Percentiles rank a stretch among this genome's conserved stretches.
phyloP scores from a whole-genome alignment of 345 rosid genomes.

The Lepidium aucheri region DNA sequence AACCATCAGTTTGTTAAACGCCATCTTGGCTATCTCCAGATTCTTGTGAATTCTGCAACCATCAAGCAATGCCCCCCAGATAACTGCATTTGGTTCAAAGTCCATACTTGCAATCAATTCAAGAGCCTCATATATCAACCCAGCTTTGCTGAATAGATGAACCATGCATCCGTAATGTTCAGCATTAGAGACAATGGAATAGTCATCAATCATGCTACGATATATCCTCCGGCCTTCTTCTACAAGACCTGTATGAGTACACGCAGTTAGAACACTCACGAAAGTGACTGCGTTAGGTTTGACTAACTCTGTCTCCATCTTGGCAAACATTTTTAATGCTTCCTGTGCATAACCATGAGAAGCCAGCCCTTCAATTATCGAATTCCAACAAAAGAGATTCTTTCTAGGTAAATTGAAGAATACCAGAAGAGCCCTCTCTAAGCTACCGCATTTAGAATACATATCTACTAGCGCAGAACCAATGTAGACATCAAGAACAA shows the following conservation, averaged over 20 bases:
- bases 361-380: constrained; percentile 72
- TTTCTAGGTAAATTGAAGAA: constrained; percentile 62
- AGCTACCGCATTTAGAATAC: constrained; percentile 81
- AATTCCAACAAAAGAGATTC: constrained; percentile 80
- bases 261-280: constrained; percentile 65
- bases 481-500: constrained; percentile 60
- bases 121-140: constrained; percentile 60
- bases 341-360: constrained; percentile 57
- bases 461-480: constrained; percentile 80
- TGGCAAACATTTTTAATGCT: constrained; percentile 52
- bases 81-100: constrained; percentile 50
- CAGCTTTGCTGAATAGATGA: constrained; percentile 63
- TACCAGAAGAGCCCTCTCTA: constrained; percentile 50
- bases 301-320: constrained; percentile 46
- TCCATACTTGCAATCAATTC: constrained; percentile 43
- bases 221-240: constrained; percentile 55
- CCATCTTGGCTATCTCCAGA: constrained; percentile 49
- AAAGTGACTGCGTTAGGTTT: constrained; percentile 67
- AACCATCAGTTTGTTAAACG: constrained; percentile 41
- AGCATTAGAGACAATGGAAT: constrained; percentile 35
- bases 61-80: constrained; percentile 69
- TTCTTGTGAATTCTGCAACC: constrained; percentile 65
- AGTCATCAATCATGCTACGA: constrained; percentile 42
- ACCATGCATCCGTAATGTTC: constrained; percentile 80
- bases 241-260: constrained; percentile 77